Percentiles rank a stretch among this genome's conserved stretches.
phyloP scores from a whole-genome alignment of 129 eudicot species.

The Smallanthus sonchifolius region DNA sequence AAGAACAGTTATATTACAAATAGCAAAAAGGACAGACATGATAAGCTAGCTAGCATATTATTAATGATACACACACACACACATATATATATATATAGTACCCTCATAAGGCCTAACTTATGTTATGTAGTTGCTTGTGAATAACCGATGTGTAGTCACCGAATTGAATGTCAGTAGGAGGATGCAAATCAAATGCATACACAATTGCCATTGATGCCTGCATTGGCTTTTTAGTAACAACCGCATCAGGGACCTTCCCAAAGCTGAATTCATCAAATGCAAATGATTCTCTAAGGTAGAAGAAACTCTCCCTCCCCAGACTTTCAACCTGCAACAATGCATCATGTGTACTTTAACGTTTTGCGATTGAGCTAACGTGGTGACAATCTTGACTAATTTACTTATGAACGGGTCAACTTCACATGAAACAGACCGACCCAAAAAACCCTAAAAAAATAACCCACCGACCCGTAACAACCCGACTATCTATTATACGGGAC shows the following conservation, averaged over 20 bases:
- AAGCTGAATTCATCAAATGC: constrained; percentile 63
- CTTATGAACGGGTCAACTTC: no score
- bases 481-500: no score
- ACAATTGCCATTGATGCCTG: constrained; percentile 50
- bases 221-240: constrained; percentile 47
- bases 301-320: constrained; percentile 63
- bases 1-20: neutral
- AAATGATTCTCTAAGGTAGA: constrained; percentile 65
- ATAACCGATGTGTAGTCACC: constrained; percentile 36
- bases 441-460: no score
- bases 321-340: constrained; percentile 60
- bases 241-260: constrained; percentile 51
- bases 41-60: neutral
- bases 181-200: constrained; percentile 57
- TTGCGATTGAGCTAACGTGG: neutral
- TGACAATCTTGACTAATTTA: neutral
- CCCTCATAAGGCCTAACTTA: neutral
- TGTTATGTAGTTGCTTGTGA: constrained; percentile 29
- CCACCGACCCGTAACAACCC: no score
- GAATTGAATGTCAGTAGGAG: constrained; percentile 49
- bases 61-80: neutral
- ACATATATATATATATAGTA: neutral
- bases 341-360: neutral
- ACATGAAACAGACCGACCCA: no score
- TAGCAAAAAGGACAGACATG: neutral